Evolutionary conservation across 1,139 yeast species (phyloP), one percentile per base, ranked within the genome.

Genomic region (Yamadazyma sp.): DNA sequence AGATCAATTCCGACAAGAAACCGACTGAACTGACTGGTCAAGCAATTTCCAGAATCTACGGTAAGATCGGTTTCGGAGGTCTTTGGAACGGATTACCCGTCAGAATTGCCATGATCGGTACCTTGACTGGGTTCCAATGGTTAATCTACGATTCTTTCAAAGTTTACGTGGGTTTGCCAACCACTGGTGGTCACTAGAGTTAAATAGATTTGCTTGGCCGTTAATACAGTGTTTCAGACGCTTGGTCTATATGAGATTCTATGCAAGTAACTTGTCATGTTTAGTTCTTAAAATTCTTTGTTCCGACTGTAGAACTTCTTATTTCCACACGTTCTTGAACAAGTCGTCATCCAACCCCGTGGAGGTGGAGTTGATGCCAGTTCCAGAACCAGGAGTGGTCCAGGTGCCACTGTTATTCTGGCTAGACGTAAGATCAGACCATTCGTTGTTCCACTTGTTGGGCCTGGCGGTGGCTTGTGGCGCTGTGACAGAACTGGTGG

Each of bases 71-170:
- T 5, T 91, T 91, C 61, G 69, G 61, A 27, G 98, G 98, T 23
- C 75, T 91, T 48, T 91, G 97, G 98, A 87, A 87, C 60, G 98
- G 98, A 40, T 78, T 91, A 50, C 87, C 91, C 20, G 92, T 89
- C 47, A 86, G 98, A 78, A 89, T 91, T 53, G 79, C 88, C 47
- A 91, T 91, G 98, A 80, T 91, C 62, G 97, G 97, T 73, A 89
- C 98, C 25, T 78, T 91, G 66, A 91, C 98, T 33, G 96, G 96
- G 48, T 79, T 86, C 77, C 98, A 91, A 74, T 91, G 97, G 97
- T 77, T 91, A 60, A 77, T 91, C 48, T 91, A 91, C 69, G 98
- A 91, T 65, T 84, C 96, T 11, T 91, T 91, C 76, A 91, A 91
- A 72, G 94, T 87, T 22, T 78, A 78, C 54, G 80, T 87, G 46